Base-by-base conservation (phyloP, 257 asterid genomes). In the Fraxinus anomala region DNA sequence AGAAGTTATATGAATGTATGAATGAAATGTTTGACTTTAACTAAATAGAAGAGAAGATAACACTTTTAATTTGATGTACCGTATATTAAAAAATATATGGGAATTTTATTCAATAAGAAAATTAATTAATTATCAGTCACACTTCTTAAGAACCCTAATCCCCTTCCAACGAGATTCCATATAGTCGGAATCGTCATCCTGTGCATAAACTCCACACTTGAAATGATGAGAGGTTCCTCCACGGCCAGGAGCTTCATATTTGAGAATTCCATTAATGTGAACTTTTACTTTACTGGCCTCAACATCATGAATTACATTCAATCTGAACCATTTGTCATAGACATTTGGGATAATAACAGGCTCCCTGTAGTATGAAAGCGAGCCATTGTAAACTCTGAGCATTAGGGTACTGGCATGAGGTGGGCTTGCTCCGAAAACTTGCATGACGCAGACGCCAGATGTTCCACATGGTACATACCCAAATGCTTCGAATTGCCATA, bases 121-220 rank as follows among this genome's bases (percentile, higher is more conserved):
- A 56, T 19, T 19, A 3, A 23, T 6, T 23, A 61, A 23, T 61
- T n/a, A 73, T 70, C 12, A 78, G 2, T 65, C 33, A 44, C 59
- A 51, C 72, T 83, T 86, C 68, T 77, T 86, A 23, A 73, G 63
- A 72, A 86, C 68, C 9, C 77, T 81, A 76, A 86, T 70, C 1
- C 78, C 76, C 75, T 47, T 83, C 87, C 84, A 86, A 19, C 85
- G 83, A 11, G 86, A 81, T 23, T 86, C 89, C 87, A 83, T 86
- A 17, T 68, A 71, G 40, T 79, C 19, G 54, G 89, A 86, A 5
- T 24, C 82, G 71, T 67, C 77, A 74, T 40, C 49, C 14, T 83
- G 86, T 5, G 86, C 77, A 81, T 86, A 86, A 23, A 86, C 89
- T 31, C 86, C 87, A 67, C 81, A 83, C 40, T 83, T 86, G 75